phyloP scores from a whole-genome alignment of 129 eudicot species.

The Saussurea involucrata region DNA sequence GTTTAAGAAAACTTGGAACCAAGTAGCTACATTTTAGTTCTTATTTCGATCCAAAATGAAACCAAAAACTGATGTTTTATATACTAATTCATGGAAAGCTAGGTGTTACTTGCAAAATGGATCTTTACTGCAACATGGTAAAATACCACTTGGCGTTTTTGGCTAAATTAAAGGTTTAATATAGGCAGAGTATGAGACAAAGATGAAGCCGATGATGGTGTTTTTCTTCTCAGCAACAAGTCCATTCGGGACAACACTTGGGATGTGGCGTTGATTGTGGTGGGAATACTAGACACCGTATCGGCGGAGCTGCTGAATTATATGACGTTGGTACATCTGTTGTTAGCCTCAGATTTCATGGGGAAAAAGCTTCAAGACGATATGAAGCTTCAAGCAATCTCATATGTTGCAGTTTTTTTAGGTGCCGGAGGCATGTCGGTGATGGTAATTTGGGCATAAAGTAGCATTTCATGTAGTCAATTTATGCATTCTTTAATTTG shows the following conservation, averaged over 20 bases:
- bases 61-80: neutral
- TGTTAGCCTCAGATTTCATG: slow-evolving; percentile 67
- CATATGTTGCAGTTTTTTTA: slow-evolving; percentile 47
- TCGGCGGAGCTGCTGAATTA: slow-evolving; percentile 64
- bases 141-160: no score
- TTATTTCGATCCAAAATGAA: neutral
- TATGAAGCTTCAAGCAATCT: slow-evolving; percentile 44
- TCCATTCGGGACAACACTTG: slow-evolving; percentile 61
- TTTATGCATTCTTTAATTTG: no score
- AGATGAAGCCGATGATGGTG: slow-evolving; percentile 61
- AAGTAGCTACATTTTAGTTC: neutral
- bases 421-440: slow-evolving; percentile 77
- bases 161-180: no score
- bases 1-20: neutral
- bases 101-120: neutral
- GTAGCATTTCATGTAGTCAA: neutral
- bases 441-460: slow-evolving; percentile 69
- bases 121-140: neutral
- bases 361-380: slow-evolving; percentile 53
- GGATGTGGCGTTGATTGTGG: slow-evolving; percentile 47
- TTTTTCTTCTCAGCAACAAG: slow-evolving; percentile 74
- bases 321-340: slow-evolving; percentile 73
- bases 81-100: neutral
- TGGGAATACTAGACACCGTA: slow-evolving; percentile 54
- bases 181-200: slow-evolving; percentile 52